These are phyloP conservation scores for Hebeloma cylindrosporum DNA, from an alignment of 768 basidiomycete genomes.

Conservation along the genomic window DNA sequence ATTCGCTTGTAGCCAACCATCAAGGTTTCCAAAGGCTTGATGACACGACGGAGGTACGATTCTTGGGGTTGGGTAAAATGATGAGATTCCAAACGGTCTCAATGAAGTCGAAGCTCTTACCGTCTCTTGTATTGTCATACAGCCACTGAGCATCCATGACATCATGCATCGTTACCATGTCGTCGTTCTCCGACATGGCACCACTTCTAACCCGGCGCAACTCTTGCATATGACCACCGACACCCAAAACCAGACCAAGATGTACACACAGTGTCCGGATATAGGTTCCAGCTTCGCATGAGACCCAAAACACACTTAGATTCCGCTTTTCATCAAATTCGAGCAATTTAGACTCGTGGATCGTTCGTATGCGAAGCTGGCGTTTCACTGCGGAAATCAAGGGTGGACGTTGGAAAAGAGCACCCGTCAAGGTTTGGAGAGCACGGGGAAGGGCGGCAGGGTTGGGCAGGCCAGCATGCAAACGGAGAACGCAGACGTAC, in stretches of 20 bases:
- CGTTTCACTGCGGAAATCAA: constrained; percentile 99
- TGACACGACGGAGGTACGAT: constrained; percentile 92
- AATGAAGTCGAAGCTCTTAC: constrained; percentile 43
- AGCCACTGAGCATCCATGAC: constrained; percentile 98
- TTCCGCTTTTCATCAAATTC: constrained; percentile 98
- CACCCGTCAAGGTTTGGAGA: constrained; percentile 95
- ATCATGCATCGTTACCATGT: constrained; percentile 99
- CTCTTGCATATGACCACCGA: constrained; percentile 99
- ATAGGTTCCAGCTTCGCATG: constrained; percentile 97
- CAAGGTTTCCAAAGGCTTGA: constrained; percentile 91
- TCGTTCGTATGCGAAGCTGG: constrained; percentile 94
- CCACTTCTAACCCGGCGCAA: constrained; percentile 91
- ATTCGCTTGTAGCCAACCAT: constrained; percentile 97
- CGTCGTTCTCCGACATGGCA: constrained; percentile 96
- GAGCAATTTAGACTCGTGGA: constrained; percentile 92
- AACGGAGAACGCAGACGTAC: constrained; percentile 94
- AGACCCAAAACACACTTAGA: constrained; percentile 97
- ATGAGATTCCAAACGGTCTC: constrained; percentile 1
- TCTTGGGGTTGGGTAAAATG: constrained; percentile 48
- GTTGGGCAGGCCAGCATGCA: constrained; percentile 80
- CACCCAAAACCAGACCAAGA: constrained; percentile 89
- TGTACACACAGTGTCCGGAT: constrained; percentile 98
- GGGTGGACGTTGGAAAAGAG: constrained; percentile 97
- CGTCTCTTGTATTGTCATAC: constrained; percentile 97
- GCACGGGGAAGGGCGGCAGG: constrained; percentile 89